Base-by-base conservation (phyloP, 1,284 basidiomycete genomes). In the Ganoderma sinense region DNA sequence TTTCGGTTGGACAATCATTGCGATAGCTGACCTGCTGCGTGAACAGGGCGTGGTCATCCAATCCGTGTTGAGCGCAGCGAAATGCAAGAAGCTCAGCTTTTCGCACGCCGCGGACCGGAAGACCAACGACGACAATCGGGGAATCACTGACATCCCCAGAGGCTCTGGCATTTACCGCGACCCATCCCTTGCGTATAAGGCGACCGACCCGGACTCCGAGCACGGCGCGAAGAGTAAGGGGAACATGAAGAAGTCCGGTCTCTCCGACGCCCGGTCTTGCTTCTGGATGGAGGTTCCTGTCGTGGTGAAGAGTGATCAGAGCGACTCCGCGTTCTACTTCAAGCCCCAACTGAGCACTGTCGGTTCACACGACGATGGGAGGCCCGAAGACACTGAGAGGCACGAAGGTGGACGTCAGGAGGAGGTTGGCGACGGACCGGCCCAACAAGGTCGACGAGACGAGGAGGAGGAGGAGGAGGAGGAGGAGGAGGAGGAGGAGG, bases 271-370 rank as follows among this genome's bases (percentile, higher is more conserved):
- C 7, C 55, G 29, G 7, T 58, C 55, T 1, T 62, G 36, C 39
- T 26, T n/a, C 43, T 62, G 60, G 60, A 45, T 62, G 40, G 60
- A 62, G 18, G 43, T 62, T 23, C 60, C 60, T 11, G 14, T 62
- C 6, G 39, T 7, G 16, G 39, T 41, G 20, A 62, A 62, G 39
- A 14, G 29, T 10, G 20, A 40, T n/a, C n/a, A n/a, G 39, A 61
- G 23, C 18, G 13, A 23, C 33, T 40, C 39, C 36, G 39, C 59
- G 26, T 61, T 61, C 36, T 61, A 40, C 29, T 56, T 56, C 53
- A 56, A 33, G 53, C 6, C 26, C 8, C 31, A 56, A 6, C 29
- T 31, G 13, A 13, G n/a, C 3, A 36, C n/a, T n/a, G n/a, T 8
- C 45, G 8, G 45, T 20, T n/a, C 43, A 0, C 43, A 20, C 18